Conservation (phyloP, 2,329 filamentous ascomycete species). For the Myriosclerotinia scirpicola region DNA sequence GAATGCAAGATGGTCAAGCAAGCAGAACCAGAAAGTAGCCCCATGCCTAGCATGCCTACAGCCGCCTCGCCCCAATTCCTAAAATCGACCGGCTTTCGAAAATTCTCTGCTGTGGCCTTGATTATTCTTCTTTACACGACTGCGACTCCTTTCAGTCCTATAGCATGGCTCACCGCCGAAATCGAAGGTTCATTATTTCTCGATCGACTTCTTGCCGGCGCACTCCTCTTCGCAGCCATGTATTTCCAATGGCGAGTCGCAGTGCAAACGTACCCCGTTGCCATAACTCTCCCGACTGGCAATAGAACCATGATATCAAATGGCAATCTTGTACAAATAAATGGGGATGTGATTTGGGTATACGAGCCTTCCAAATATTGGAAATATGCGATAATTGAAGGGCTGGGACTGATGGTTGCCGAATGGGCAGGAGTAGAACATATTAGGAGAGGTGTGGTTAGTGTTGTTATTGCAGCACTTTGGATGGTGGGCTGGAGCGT, state of each 20-base stretch:
- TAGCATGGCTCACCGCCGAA: conserved; percentile 28
- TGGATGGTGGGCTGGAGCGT: conserved; percentile 30
- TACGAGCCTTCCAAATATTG: conserved; percentile 31
- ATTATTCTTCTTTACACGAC: conserved; percentile 28
- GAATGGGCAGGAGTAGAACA: conserved; percentile 27
- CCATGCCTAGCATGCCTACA: conserved; percentile 15
- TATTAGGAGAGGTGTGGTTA: conserved; percentile 23
- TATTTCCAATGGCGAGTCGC: conserved; percentile 33
- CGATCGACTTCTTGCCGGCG: conserved; percentile 29
- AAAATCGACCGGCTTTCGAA: conserved; percentile 14
- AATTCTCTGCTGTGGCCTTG: conserved; percentile 9
- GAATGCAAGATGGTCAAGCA: conserved; percentile 17
- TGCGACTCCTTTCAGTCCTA: conserved; percentile 31
- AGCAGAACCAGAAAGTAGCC: conserved; percentile 14
- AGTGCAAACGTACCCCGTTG: conserved; percentile 25
- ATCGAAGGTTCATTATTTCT: conserved; percentile 27
- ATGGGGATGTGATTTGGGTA: conserved; percentile 24
- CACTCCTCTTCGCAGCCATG: conserved; percentile 29
- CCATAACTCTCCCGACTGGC: conserved; percentile 9
- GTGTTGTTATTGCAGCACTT: conserved; percentile 24
- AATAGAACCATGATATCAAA: conserved; percentile 10
- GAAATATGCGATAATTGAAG: conserved; percentile 26
- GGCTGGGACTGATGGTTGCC: conserved; percentile 22
- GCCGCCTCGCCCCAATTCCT: neutral
- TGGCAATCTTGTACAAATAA: conserved; percentile 5